Evolutionary conservation across 495 filamentous ascomycete species (phyloP).

Genomic region (Cudoniella acicularis): DNA sequence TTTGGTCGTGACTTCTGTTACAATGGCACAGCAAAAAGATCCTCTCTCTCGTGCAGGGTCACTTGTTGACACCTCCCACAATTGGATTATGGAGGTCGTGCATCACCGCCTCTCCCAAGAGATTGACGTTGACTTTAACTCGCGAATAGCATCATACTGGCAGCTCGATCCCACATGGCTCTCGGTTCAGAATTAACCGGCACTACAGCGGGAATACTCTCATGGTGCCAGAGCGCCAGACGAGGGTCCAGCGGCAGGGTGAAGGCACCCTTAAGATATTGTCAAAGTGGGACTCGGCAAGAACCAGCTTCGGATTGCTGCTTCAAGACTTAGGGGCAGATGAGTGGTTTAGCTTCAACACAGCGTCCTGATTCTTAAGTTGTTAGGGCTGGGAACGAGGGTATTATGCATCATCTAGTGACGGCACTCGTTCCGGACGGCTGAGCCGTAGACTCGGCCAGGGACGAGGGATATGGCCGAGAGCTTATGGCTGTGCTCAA

Average conservation of each 20-base stretch:
- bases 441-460: too few relatives aligned
- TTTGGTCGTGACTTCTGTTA: not conserved
- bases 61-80: too few relatives aligned
- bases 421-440: not conserved
- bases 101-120: too few relatives aligned
- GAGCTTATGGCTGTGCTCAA: too few relatives aligned
- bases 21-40: not conserved
- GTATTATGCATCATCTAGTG: not conserved
- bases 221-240: too few relatives aligned
- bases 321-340: not conserved
- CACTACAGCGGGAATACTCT: too few relatives aligned
- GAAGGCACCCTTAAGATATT: too few relatives aligned
- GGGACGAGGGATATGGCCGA: too few relatives aligned
- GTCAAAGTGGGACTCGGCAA: too few relatives aligned
- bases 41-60: not conserved
- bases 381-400: not conserved
- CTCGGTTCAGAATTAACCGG: not conserved
- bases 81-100: too few relatives aligned
- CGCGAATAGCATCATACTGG: not conserved
- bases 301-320: not conserved
- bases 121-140: not conserved
- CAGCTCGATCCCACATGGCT: not conserved
- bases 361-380: not conserved
- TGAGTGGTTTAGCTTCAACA: too few relatives aligned
- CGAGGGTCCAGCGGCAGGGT: too few relatives aligned